Base-by-base conservation (phyloP, 148 eudicot genomes). In the Oxyria digyna region DNA sequence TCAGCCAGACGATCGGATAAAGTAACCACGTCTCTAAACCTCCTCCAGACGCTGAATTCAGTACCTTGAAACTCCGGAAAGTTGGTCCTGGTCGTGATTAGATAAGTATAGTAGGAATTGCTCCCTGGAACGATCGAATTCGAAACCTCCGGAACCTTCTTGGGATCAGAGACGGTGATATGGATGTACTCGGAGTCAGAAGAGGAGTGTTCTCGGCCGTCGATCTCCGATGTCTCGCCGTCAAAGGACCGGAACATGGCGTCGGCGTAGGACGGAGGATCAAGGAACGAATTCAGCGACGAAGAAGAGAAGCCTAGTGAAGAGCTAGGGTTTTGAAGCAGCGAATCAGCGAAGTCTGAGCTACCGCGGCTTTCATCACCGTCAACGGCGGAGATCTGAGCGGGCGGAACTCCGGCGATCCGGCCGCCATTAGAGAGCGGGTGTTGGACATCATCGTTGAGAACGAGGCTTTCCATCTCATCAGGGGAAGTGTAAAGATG, bases 211-310 rank as follows among this genome's bases (percentile, higher is more conserved):
- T 85, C 82, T 37, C 76, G 81, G 37, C 85, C 80, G 78, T 80
- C 79, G 73, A 63, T 69, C 43, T 83, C 80, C 64, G 78, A 68
- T 37, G 74, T 17, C n/a, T 83, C 89, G 1, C 80, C 78, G 37
- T 93, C 98, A 72, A 90, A 94, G 33, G 97, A 94, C 73, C 87
- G 73, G 75, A 94, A 90, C 72, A 90, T 75, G 0, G 96, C 96
- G 23, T 94, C 97, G 1, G 96, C 91, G 72, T 90, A 94, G 23
- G 98, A 94, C 0, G 98, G 98, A 27, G 98, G 98, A 2, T 94
- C 97, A 62, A 94, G 90, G 76, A 90, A 80, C 0, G 96, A 83
- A 24, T 84, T 80, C 65, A 85, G 46, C 63, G 74, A 77, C 0
- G 85, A 29, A 6, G 69, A 3, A 7, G 43, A 40, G n/a, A 41